A percentile compares a stretch with the other conserved stretches of the same genome.
These are phyloP conservation scores for Talaromyces marneffei DNA, from an alignment of 2,329 filamentous ascomycete species.

Conservation along the genomic window DNA sequence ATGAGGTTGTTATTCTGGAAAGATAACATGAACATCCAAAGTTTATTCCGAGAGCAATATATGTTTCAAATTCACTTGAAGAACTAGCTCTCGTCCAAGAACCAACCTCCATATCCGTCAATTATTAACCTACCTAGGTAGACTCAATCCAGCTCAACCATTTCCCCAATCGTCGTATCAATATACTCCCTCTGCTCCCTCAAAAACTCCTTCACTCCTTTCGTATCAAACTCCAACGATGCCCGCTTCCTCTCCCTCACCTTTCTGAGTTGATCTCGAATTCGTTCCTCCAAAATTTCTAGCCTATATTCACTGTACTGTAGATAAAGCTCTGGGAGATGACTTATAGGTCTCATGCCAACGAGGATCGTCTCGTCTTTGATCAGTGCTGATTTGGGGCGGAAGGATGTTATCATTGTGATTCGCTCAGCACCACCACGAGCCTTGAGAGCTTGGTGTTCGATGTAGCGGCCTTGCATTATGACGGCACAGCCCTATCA, in stretches of 20 bases:
- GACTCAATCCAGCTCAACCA: not conserved
- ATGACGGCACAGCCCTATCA: constrained; percentile 48
- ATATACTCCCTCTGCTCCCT: not conserved
- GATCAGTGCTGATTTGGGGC: constrained; percentile 40
- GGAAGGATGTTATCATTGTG: constrained; percentile 53
- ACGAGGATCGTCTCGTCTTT: constrained; percentile 17
- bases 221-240: not conserved
- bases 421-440: constrained; percentile 51
- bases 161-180: not conserved
- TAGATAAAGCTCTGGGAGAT: constrained; percentile 25
- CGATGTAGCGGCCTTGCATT: constrained; percentile 54
- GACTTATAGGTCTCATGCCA: constrained; percentile 23
- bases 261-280: not conserved
- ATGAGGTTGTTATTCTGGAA: not conserved
- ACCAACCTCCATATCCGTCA: no score
- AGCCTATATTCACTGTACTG: constrained; percentile 27
- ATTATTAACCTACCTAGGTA: not conserved
- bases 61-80: no score
- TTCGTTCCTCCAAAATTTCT: constrained; percentile 9
- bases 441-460: constrained; percentile 51
- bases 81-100: no score
- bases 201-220: not conserved
- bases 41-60: not conserved
- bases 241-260: not conserved
- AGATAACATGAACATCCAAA: not conserved